A percentile compares a stretch with the other conserved stretches of the same genome.
Evolutionary conservation across 2,329 filamentous ascomycete genomes (phyloP).

Genomic region (Pseudonectria buxi): DNA sequence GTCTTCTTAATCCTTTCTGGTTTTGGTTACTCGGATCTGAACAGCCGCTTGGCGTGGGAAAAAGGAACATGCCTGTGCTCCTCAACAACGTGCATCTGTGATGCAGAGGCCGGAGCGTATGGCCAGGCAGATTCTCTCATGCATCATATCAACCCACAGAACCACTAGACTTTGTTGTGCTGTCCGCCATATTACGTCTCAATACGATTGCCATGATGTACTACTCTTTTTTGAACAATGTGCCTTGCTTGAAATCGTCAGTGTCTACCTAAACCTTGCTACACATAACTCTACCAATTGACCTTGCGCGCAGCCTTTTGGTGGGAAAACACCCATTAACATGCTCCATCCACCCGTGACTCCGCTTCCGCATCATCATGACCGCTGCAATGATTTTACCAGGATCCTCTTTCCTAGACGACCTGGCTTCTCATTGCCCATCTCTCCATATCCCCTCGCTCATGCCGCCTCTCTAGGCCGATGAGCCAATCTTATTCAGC

Average conservation of each 20-base stretch:
- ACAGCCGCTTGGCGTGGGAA: too few species aligned
- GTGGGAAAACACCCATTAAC: constrained; percentile 27
- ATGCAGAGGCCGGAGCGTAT: too few species aligned
- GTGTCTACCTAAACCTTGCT: constrained; percentile 23
- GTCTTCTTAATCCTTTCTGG: too few species aligned
- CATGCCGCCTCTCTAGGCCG: constrained; percentile 14
- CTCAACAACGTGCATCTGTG: too few species aligned
- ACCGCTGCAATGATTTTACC: constrained; percentile 17
- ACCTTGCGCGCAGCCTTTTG: constrained; percentile 24
- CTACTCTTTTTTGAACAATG: constrained; percentile 11
- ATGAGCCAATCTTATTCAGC: constrained; percentile 67
- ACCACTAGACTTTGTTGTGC: too few species aligned
- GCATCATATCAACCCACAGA: too few species aligned
- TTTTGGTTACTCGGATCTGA: too few species aligned
- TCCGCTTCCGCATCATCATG: constrained; percentile 24
- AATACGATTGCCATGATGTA: too few species aligned
- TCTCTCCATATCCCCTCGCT: constrained; percentile 4
- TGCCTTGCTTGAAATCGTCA: constrained; percentile 6
- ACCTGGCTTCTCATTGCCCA: constrained; percentile 6
- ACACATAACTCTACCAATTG: constrained; percentile 24
- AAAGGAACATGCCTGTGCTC: too few species aligned
- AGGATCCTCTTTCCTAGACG: constrained; percentile 11
- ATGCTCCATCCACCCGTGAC: constrained; percentile 23
- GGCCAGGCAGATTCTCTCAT: too few species aligned
- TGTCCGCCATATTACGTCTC: too few species aligned